These are phyloP conservation scores for Nannochloropsis salina DNA, from an alignment of 108 stramenopile genomes.

Conservation along the genomic window DNA sequence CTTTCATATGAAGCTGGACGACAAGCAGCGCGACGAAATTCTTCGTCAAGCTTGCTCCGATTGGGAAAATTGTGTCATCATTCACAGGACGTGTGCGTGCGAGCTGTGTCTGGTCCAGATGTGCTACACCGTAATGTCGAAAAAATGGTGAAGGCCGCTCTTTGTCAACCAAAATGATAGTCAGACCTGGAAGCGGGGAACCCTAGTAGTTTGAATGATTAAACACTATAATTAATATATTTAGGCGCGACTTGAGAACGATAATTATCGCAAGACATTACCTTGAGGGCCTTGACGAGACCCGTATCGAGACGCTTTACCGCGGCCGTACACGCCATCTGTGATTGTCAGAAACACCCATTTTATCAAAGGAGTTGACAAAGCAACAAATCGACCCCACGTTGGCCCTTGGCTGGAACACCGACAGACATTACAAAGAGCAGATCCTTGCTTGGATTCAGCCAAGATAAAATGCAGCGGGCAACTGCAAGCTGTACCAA, in stretches of 20 bases:
- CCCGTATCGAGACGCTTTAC: neutral
- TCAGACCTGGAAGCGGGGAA: neutral
- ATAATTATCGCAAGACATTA: neutral
- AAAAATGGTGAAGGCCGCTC: neutral
- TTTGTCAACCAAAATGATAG: neutral
- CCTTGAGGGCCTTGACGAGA: neutral
- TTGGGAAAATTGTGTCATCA: neutral
- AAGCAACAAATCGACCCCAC: too few species aligned
- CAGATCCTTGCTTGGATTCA: too few species aligned
- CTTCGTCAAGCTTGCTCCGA: neutral
- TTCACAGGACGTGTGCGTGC: neutral
- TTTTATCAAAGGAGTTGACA: too few species aligned
- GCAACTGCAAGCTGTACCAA: too few species aligned
- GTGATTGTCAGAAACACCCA: too few species aligned
- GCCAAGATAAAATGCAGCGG: too few species aligned
- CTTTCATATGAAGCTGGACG: neutral
- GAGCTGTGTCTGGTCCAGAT: neutral
- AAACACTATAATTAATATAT: neutral
- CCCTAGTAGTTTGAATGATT: neutral
- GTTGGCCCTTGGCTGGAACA: too few species aligned
- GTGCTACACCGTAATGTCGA: neutral
- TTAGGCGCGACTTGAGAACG: neutral
- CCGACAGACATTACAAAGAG: too few species aligned
- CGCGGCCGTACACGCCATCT: neutral
- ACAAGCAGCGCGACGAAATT: neutral